Percentiles rank a stretch among this genome's conserved stretches.
Evolutionary conservation across 805 yeast species (phyloP).

Genomic region (Candida montana): DNA sequence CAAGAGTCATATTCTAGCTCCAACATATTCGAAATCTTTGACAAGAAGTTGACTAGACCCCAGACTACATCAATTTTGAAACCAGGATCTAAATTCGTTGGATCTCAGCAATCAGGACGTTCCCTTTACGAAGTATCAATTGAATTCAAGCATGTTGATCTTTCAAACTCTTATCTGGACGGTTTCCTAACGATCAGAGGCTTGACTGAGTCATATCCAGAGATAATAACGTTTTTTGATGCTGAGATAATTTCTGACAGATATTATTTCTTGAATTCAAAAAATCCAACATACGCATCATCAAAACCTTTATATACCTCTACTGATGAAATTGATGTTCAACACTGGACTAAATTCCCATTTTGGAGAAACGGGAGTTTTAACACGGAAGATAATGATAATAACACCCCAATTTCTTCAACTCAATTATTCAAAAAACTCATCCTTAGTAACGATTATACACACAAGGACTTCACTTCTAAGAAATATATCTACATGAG

Average conservation of each 20-base stretch:
- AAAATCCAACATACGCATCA: conserved; percentile 2
- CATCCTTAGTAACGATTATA: conserved; percentile 15
- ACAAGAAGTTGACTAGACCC: conserved; percentile 12
- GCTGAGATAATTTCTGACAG: conserved; percentile 56
- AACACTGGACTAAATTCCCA: conserved; percentile 61
- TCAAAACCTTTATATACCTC: conserved; percentile 44
- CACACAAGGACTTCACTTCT: conserved; percentile 27
- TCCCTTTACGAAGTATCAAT: conserved; percentile 63
- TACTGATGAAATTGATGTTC: conserved; percentile 51
- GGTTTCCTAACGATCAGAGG: conserved; percentile 70
- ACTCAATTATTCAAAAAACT: conserved; percentile 9
- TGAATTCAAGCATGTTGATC: conserved; percentile 65
- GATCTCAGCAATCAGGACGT: conserved; percentile 66
- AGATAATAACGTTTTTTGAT: conserved; percentile 70
- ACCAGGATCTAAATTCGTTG: conserved; percentile 58
- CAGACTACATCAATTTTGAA: conserved; percentile 40
- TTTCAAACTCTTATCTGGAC: conserved; percentile 40
- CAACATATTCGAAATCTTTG: conserved; percentile 4
- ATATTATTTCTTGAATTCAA: conserved; percentile 38
- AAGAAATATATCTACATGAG: conserved; percentile 72
- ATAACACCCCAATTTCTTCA: conserved; percentile 5
- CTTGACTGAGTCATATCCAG: conserved; percentile 59
- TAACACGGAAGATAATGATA: too few species aligned
- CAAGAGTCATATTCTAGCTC: not conserved
- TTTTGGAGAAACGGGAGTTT: conserved; percentile 39